Evolutionary conservation across 2,329 filamentous ascomycete species (phyloP).

Genomic region (Peltaster fructicola): DNA sequence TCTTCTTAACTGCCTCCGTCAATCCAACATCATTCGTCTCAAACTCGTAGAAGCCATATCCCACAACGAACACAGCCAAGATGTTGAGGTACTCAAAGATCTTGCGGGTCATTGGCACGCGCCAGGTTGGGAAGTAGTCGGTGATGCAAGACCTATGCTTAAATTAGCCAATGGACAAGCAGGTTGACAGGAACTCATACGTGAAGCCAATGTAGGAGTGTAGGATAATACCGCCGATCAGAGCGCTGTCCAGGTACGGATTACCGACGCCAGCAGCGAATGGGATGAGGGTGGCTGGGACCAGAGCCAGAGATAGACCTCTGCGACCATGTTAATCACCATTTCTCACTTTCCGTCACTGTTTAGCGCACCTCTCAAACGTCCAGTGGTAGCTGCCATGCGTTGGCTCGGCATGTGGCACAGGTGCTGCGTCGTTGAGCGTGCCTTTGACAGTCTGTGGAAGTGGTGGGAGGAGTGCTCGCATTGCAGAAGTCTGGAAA

Average conservation of each 20-base stretch:
- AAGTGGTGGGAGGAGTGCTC: slow-evolving; percentile 61
- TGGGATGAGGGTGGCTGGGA: slow-evolving; percentile 76
- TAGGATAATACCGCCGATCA: slow-evolving; percentile 67
- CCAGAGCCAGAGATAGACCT: slow-evolving; percentile 52
- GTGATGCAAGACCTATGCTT: slow-evolving; percentile 47
- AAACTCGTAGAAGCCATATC: slow-evolving; percentile 88
- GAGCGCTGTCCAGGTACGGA: slow-evolving; percentile 68
- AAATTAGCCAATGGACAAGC: slow-evolving; percentile 1
- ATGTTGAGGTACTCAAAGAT: slow-evolving; percentile 64
- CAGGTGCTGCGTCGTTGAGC: slow-evolving; percentile 74
- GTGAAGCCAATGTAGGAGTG: slow-evolving; percentile 96
- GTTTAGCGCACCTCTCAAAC: slow-evolving; percentile 49
- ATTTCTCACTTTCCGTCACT: background rate
- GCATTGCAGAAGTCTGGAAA: slow-evolving; percentile 70
- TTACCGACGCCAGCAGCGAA: slow-evolving; percentile 87
- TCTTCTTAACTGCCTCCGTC: slow-evolving; percentile 69
- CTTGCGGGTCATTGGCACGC: slow-evolving; percentile 50
- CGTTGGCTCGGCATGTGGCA: slow-evolving; percentile 53
- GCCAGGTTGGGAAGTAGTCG: slow-evolving; percentile 70
- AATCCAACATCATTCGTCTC: slow-evolving; percentile 97
- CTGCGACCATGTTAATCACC: slow-evolving; percentile 2
- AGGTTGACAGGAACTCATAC: slow-evolving; percentile 25
- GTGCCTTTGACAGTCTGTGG: slow-evolving; percentile 35
- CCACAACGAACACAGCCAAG: slow-evolving; percentile 59
- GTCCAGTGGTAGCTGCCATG: slow-evolving; percentile 99